These are phyloP conservation scores for Aegilops sharonensis DNA, from an alignment of 176 grass and related monocot species.

Conservation along the genomic window DNA sequence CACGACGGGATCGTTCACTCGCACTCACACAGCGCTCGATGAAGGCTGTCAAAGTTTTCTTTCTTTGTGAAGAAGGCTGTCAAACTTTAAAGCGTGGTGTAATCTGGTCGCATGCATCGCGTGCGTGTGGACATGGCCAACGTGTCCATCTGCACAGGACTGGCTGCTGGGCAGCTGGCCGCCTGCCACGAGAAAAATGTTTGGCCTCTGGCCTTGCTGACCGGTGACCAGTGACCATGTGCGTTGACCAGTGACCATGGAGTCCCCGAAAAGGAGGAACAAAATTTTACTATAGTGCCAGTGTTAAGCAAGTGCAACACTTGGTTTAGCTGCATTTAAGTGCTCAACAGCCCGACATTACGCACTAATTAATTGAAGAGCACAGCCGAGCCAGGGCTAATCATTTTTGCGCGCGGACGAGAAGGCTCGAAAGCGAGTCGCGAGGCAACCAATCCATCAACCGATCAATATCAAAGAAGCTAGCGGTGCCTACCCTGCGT, in stretches of 20 bases:
- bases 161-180: too few species aligned
- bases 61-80: background rate
- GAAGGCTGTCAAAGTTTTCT: background rate
- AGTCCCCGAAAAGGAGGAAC: background rate
- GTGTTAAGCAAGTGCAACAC: background rate
- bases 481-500: background rate
- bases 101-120: background rate
- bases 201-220: background rate
- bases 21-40: background rate
- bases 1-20: background rate
- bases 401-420: background rate
- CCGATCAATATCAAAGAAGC: background rate
- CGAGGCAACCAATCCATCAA: background rate
- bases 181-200: too few species aligned
- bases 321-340: background rate
- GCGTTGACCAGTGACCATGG: background rate
- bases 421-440: background rate
- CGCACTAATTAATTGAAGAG: background rate
- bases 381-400: background rate
- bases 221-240: background rate
- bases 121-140: too few species aligned
- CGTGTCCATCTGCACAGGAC: too few species aligned
- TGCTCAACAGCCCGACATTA: background rate
- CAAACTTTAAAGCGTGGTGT: background rate
- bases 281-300: background rate